Evolutionary conservation across 305 asterid species (phyloP).

Genomic region (Vinca major): DNA sequence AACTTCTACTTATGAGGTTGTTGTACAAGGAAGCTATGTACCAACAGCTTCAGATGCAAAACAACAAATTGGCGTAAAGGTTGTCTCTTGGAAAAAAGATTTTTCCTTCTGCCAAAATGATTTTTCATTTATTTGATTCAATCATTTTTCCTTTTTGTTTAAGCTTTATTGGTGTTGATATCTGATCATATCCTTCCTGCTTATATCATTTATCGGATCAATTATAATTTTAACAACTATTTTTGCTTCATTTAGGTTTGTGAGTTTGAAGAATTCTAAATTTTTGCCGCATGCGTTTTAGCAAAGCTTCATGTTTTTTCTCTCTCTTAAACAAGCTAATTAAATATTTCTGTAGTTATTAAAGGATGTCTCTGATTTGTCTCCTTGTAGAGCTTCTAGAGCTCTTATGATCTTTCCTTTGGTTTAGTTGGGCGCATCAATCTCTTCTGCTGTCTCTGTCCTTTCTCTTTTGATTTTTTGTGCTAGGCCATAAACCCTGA

Average conservation of each 20-base stretch:
- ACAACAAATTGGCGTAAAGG: slow-evolving; percentile 32
- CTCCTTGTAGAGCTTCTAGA: neutral
- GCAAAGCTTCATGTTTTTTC: neutral
- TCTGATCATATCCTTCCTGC: neutral
- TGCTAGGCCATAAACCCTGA: neutral
- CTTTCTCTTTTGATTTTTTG: neutral
- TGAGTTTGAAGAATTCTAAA: neutral
- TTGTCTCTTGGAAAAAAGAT: slow-evolving; percentile 11
- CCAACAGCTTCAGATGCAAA: slow-evolving; percentile 37
- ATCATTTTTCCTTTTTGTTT: neutral
- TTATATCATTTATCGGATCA: neutral
- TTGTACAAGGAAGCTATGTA: slow-evolving; percentile 65
- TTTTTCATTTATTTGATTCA: neutral
- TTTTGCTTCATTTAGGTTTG: neutral
- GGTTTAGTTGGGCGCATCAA: neutral
- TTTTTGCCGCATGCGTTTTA: neutral
- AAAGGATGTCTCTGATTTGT: neutral
- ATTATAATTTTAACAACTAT: neutral
- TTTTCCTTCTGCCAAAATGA: neutral
- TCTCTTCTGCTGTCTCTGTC: too few species aligned
- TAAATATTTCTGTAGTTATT: neutral
- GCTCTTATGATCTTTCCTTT: neutral
- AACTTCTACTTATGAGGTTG: slow-evolving; percentile 58
- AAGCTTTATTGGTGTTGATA: neutral
- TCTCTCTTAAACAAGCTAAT: neutral